Conservation (phyloP, 129 eudicot species). For the Centrapalus pauciflorus region DNA sequence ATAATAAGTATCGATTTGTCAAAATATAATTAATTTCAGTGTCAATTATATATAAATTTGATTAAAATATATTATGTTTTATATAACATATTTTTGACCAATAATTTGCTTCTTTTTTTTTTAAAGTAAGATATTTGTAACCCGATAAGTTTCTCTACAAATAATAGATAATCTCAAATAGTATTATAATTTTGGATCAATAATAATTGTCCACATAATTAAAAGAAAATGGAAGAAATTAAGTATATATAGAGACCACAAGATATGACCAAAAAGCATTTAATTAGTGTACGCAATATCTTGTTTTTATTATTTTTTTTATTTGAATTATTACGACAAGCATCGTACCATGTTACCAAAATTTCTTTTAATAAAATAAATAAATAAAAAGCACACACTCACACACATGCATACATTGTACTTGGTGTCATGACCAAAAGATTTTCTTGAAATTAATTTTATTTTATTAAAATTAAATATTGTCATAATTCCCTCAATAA, state of each 20-base stretch:
- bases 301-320: constrained; percentile 15
- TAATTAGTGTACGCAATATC: constrained; percentile 23
- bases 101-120: too few relatives aligned
- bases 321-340: constrained; percentile 37
- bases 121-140: too few relatives aligned
- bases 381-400: constrained; percentile 17
- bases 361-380: constrained; percentile 21
- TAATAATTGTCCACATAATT: constrained; percentile 1
- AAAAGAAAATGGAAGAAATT: background rate
- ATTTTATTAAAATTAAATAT: background rate
- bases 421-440: constrained; percentile 33
- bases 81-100: too few relatives aligned
- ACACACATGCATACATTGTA: constrained; percentile 39
- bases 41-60: too few relatives aligned
- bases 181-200: background rate
- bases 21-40: too few relatives aligned
- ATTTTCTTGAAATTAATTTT: constrained; percentile 23
- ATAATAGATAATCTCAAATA: background rate
- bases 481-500: background rate
- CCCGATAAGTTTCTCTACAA: background rate
- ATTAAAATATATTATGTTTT: too few relatives aligned
- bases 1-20: too few relatives aligned
- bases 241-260: constrained; percentile 20
- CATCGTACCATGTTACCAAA: constrained; percentile 43
- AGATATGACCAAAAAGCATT: constrained; percentile 32